phyloP scores from a whole-genome alignment of 441 rosid genomes.

The Biscutella laevigata region DNA sequence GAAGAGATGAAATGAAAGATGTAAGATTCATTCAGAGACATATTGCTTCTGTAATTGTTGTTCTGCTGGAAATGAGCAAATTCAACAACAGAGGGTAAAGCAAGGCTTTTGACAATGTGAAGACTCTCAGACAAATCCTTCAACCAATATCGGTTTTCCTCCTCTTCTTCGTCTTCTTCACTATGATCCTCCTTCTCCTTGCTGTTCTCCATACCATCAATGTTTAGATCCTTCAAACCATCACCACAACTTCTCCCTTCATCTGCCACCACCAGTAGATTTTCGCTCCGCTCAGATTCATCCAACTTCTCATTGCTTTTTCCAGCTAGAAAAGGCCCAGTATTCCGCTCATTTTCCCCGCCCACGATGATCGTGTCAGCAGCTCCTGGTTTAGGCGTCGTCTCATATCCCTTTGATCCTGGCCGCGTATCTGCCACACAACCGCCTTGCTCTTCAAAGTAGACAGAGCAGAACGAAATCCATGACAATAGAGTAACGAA shows the following conservation, averaged over 20 bases:
- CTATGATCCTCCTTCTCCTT: constrained; percentile 22
- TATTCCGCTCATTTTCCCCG: constrained; percentile 4
- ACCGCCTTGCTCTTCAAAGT: constrained; percentile 28
- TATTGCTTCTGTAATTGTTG: no score
- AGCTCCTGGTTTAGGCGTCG: constrained; percentile 1
- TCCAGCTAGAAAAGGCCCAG: constrained; percentile 32
- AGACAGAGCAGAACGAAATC: no score
- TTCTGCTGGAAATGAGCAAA: no score
- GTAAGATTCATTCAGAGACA: no score
- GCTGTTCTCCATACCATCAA: constrained; percentile 24
- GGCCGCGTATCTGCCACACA: constrained; percentile 42
- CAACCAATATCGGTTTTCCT: constrained; percentile 38
- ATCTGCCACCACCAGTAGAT: constrained; percentile 28
- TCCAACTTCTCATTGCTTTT: constrained; percentile 30
- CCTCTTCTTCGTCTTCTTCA: constrained; percentile 24
- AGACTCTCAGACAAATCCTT: constrained; percentile 35
- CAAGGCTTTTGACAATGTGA: not conserved
- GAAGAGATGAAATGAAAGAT: no score
- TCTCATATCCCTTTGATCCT: constrained; percentile 13
- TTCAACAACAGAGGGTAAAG: no score
- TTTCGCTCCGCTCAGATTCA: constrained; percentile 21
- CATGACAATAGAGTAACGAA: no score
- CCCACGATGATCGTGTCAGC: constrained; percentile 26
- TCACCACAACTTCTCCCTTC: constrained; percentile 32
- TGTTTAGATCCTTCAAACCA: constrained; percentile 34